These are phyloP conservation scores for Gracilaria caudata DNA, from an alignment of 23 red algal genomes.

Conservation along the genomic window DNA sequence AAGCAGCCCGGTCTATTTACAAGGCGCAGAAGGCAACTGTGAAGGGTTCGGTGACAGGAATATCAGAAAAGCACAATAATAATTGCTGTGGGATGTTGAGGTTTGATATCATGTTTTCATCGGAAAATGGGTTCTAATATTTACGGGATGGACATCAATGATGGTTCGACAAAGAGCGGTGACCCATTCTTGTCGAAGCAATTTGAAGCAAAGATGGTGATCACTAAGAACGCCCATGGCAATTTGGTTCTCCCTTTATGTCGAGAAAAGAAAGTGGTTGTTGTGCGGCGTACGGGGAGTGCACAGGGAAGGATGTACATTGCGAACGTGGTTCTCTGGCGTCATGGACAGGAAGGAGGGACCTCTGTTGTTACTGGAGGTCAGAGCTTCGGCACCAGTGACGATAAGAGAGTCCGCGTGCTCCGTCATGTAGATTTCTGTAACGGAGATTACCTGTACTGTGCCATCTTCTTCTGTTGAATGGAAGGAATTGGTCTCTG, in stretches of 20 bases:
- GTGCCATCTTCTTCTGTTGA: too few relatives aligned
- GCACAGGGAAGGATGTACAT: constrained; percentile 20
- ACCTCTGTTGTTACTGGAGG: constrained; percentile 26
- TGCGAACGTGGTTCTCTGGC: constrained; percentile 5
- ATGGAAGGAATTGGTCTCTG: too few relatives aligned
- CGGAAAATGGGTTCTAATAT: constrained; percentile 11
- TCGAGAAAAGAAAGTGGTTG: constrained; percentile 24
- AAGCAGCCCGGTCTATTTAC: constrained; percentile 19
- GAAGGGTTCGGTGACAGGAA: constrained; percentile 59
- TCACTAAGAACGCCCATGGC: constrained; percentile 47
- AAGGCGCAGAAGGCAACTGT: constrained; percentile 30
- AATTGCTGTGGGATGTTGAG: constrained; percentile 25
- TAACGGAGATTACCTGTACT: too few relatives aligned
- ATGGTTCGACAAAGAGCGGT: constrained; percentile 33
- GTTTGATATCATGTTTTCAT: constrained; percentile 41
- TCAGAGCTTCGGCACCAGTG: constrained; percentile 1
- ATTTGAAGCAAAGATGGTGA: too few relatives aligned
- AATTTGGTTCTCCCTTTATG: constrained; percentile 47
- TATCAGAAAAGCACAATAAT: constrained; percentile 37
- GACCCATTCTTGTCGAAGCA: constrained; percentile 28
- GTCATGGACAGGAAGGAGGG: constrained; percentile 38
- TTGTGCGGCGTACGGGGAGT: constrained; percentile 15
- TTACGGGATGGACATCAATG: constrained; percentile 45
- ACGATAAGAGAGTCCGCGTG: too few relatives aligned
- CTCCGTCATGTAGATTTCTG: too few relatives aligned